Evolutionary conservation across 352 stramenopile species (phyloP).

Genomic region (Peronospora tabacina): DNA sequence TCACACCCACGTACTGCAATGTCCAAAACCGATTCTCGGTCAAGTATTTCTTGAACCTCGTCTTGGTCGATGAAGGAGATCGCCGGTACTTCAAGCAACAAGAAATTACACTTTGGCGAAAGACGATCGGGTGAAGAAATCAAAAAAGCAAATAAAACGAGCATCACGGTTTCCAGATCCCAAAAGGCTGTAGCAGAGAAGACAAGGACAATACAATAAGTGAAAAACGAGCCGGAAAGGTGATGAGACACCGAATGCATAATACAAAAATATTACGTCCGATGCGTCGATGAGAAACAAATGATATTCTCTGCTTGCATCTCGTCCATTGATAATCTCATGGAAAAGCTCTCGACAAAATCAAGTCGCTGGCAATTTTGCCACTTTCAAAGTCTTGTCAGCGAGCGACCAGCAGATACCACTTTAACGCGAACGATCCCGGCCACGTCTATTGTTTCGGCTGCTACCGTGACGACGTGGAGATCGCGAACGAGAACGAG

Average conservation of each 20-base stretch:
- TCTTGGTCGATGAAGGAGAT: conserved; percentile 98
- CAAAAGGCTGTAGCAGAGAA: conserved; percentile 4
- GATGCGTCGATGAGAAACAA: neutral
- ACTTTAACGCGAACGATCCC: conserved; percentile 10
- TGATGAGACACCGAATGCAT: conserved; percentile 7
- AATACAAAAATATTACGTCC: conserved; percentile 13
- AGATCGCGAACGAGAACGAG: conserved; percentile 31
- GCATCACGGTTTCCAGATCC: conserved; percentile 1
- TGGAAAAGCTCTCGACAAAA: conserved; percentile 10
- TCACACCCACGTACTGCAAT: conserved; percentile 88
- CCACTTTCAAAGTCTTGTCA: conserved; percentile 3
- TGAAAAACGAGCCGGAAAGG: conserved; percentile 6
- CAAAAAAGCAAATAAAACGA: neutral
- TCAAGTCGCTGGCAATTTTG: conserved; percentile 6
- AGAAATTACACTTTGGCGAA: conserved; percentile 95
- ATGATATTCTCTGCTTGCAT: neutral
- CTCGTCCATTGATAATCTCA: conserved; percentile 1
- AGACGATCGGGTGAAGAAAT: conserved; percentile 29
- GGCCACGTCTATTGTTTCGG: conserved; percentile 21
- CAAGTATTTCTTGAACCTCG: conserved; percentile 97
- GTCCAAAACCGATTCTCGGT: conserved; percentile 90
- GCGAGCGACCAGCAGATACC: conserved; percentile 1
- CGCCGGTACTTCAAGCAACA: conserved; percentile 99
- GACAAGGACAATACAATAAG: conserved; percentile 1
- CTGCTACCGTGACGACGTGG: conserved; percentile 19